These are phyloP conservation scores for Mycena sanguinolenta DNA, from an alignment of 768 basidiomycete species.

Conservation along the genomic window DNA sequence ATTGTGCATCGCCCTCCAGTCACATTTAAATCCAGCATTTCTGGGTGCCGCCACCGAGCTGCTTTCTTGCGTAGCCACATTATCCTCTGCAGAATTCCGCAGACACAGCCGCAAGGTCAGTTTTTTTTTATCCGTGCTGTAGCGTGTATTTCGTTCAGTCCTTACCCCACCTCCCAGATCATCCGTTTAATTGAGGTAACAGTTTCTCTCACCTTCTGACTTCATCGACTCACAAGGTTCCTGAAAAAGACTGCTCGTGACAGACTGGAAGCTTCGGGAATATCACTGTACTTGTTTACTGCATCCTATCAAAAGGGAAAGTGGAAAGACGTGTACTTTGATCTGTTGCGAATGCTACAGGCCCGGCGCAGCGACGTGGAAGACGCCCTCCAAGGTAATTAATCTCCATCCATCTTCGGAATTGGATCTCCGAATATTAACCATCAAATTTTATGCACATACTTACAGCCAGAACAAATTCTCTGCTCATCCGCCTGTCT, in stretches of 20 bases:
- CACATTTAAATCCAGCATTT: constrained; percentile 21
- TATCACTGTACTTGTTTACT: constrained; percentile 31
- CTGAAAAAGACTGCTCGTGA: constrained; percentile 29
- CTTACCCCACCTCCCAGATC: constrained; percentile 28
- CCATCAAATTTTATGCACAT: neutral
- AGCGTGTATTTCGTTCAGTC: neutral
- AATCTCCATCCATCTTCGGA: neutral
- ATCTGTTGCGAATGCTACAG: constrained; percentile 32
- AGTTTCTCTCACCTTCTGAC: neutral
- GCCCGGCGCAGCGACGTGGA: constrained; percentile 24
- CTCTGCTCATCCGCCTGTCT: constrained; percentile 30
- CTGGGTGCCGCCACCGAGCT: constrained; percentile 27
- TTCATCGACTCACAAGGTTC: constrained; percentile 6
- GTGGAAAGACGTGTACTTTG: constrained; percentile 26
- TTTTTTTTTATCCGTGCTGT: constrained; percentile 14
- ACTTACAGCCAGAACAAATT: constrained; percentile 24
- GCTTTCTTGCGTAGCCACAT: constrained; percentile 18
- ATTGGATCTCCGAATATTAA: constrained; percentile 11
- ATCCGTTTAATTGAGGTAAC: constrained; percentile 36
- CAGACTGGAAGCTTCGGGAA: constrained; percentile 31
- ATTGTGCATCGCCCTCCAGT: constrained; percentile 33
- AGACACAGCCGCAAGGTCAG: constrained; percentile 33
- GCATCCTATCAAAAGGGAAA: constrained; percentile 24
- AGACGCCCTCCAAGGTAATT: constrained; percentile 25
- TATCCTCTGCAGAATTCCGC: constrained; percentile 25